These are phyloP conservation scores for Cyclotella sp. DNA, from an alignment of 108 stramenopile species.

Conservation along the genomic window DNA sequence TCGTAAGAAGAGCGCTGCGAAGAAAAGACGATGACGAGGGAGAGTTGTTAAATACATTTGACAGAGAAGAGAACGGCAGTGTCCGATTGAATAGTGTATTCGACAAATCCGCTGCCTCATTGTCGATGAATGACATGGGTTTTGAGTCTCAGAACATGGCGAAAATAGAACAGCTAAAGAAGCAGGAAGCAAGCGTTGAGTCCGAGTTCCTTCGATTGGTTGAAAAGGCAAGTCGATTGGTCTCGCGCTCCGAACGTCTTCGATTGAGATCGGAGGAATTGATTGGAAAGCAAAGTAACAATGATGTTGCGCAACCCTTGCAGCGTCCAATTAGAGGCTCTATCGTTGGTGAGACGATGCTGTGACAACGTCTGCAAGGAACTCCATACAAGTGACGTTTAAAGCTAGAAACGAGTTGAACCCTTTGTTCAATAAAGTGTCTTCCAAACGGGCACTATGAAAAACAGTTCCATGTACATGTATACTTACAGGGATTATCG, in stretches of 20 bases:
- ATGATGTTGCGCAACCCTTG: neutral
- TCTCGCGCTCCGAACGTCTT: slow-evolving; percentile 41
- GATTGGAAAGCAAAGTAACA: slow-evolving; percentile 27
- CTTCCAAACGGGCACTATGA: too few species aligned
- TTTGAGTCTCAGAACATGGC: slow-evolving; percentile 28
- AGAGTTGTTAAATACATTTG: neutral
- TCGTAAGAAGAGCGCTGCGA: slow-evolving; percentile 40
- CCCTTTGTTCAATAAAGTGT: too few species aligned
- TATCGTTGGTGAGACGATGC: slow-evolving; percentile 1
- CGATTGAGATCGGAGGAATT: slow-evolving; percentile 39
- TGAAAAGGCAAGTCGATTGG: slow-evolving; percentile 43
- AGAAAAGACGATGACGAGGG: slow-evolving; percentile 29
- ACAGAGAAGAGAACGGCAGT: slow-evolving; percentile 12
- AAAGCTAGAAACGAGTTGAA: too few species aligned
- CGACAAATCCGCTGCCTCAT: slow-evolving; percentile 4
- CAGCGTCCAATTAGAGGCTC: neutral
- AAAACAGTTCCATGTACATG: too few species aligned
- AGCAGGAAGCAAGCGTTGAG: slow-evolving; percentile 27
- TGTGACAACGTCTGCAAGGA: neutral
- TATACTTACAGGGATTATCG: too few species aligned
- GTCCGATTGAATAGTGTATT: slow-evolving; percentile 17
- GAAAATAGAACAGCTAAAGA: slow-evolving; percentile 21
- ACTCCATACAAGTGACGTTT: neutral
- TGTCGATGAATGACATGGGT: slow-evolving; percentile 27
- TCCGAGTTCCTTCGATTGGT: slow-evolving; percentile 36